Base-by-base conservation (phyloP, 108 stramenopile species). In the Thalassiosira profunda region DNA sequence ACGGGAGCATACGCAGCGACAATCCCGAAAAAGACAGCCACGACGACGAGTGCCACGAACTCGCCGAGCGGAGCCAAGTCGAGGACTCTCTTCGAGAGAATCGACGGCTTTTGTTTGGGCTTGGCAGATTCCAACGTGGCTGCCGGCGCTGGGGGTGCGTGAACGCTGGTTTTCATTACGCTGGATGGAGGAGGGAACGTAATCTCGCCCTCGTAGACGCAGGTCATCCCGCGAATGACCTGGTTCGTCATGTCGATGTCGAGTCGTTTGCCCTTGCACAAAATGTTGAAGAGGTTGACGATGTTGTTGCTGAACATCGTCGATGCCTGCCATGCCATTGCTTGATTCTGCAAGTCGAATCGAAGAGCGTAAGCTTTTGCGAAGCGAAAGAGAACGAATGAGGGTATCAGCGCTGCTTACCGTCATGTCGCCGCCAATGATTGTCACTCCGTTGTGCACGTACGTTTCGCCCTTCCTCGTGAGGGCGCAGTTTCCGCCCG, bases 261-360 rank as follows among this genome's bases (percentile, higher is more conserved):
- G 15, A 81, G 46, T 30, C 63, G 62, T 36, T 72, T 55, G 48
- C 86, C 69, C 35, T 63, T 77, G 58, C 85, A 88, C 4, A 90
- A 66, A 18, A 86, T 49, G 40, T 84, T 75, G 31, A 97, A 36
- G 26, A 97, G 84, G 71, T 97, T 95, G 33, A 85, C 84, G 58
- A 93, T 74, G 72, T 97, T 97, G 88, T 91, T 91, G 43, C 86
- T 86, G 66, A 85, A 95, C 61, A 97, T 89, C 49, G 68, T 79
- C 7, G 91, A 92, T 12, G 92, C 85, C 56, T 91, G 90, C 76
- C 85, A 76, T 8, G 92, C 67, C 76, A 97, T 84, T 36, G n/a
- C n/a, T n/a, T n/a, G n/a, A n/a, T n/a, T n/a, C n/a, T n/a, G n/a
- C n/a, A n/a, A n/a, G n/a, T n/a, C n/a, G n/a, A n/a, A n/a, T n/a